These are phyloP conservation scores for Suillus sp. DNA, from an alignment of 768 basidiomycete species.

Conservation along the genomic window DNA sequence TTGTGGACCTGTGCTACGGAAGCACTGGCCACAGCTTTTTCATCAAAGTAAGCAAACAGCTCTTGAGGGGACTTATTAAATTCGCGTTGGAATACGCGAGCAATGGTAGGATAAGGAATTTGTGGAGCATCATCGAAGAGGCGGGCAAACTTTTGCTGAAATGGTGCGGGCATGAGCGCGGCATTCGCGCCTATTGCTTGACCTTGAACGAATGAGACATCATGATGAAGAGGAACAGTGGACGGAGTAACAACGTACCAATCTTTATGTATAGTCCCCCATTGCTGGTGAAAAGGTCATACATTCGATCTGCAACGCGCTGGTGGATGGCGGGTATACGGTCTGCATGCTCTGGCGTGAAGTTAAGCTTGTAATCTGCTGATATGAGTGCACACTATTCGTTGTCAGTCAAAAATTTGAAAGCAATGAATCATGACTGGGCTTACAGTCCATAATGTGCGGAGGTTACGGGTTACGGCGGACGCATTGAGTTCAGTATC, in stretches of 20 bases:
- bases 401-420: conserved; percentile 8
- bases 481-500: conserved; percentile 53
- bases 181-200: conserved; percentile 87
- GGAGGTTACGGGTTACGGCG: conserved; percentile 47
- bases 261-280: conserved; percentile 88
- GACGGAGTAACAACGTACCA: conserved; percentile 41
- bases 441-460: conserved; percentile 51
- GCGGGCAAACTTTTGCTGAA: conserved; percentile 78
- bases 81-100: conserved; percentile 66
- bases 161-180: conserved; percentile 78
- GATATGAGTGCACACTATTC: conserved; percentile 70
- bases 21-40: conserved; percentile 79
- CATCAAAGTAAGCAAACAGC: conserved; percentile 78
- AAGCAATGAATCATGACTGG: conserved; percentile 6
- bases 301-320: conserved; percentile 79
- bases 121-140: conserved; percentile 91
- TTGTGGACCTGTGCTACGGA: conserved; percentile 92
- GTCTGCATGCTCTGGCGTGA: conserved; percentile 68
- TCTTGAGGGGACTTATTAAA: conserved; percentile 71
- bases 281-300: conserved; percentile 76
- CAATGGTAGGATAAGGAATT: conserved; percentile 70
- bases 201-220: conserved; percentile 36
- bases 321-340: conserved; percentile 81
- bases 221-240: conserved; percentile 16
- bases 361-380: conserved; percentile 87